phyloP scores from a whole-genome alignment of 768 basidiomycete species.

The Sarcodon sp. region DNA sequence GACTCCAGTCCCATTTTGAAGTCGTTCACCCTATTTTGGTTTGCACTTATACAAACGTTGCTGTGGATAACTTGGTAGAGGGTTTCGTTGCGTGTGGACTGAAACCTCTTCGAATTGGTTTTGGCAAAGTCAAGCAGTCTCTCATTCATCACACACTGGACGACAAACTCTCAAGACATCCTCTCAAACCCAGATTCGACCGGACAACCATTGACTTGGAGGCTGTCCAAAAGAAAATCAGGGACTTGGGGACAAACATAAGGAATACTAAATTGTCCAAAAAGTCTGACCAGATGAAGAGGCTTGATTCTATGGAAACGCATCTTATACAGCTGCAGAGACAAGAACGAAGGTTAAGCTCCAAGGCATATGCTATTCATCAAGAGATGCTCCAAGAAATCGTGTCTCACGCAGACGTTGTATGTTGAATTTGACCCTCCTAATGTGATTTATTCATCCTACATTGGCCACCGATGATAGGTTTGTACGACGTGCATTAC shows the following conservation, averaged over 20 bases:
- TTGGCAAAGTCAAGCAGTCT: constrained; percentile 42
- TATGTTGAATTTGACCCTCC: constrained; percentile 22
- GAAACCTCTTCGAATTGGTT: constrained; percentile 68
- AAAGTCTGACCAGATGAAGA: constrained; percentile 12
- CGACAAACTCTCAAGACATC: constrained; percentile 48
- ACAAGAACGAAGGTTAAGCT: constrained; percentile 18
- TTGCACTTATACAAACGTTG: constrained; percentile 91
- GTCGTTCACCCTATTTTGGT: constrained; percentile 78
- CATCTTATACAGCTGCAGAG: constrained; percentile 13
- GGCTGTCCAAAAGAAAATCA: constrained; percentile 7
- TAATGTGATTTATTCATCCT: not conserved
- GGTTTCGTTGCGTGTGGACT: constrained; percentile 50
- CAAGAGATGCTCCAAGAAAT: constrained; percentile 55
- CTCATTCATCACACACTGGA: constrained; percentile 51
- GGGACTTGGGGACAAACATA: not conserved
- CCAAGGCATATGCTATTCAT: constrained; percentile 39
- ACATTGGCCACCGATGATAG: constrained; percentile 19
- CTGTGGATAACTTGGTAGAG: constrained; percentile 83
- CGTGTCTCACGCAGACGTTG: constrained; percentile 58
- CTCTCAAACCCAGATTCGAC: constrained; percentile 32
- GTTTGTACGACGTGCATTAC: constrained; percentile 86
- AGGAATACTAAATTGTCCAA: not conserved
- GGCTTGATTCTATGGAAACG: constrained; percentile 15
- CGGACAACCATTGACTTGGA: constrained; percentile 26
- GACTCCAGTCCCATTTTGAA: constrained; percentile 46